Evolutionary conservation across 495 filamentous ascomycete genomes (phyloP).

Genomic region (Neurospora sublineolata): DNA sequence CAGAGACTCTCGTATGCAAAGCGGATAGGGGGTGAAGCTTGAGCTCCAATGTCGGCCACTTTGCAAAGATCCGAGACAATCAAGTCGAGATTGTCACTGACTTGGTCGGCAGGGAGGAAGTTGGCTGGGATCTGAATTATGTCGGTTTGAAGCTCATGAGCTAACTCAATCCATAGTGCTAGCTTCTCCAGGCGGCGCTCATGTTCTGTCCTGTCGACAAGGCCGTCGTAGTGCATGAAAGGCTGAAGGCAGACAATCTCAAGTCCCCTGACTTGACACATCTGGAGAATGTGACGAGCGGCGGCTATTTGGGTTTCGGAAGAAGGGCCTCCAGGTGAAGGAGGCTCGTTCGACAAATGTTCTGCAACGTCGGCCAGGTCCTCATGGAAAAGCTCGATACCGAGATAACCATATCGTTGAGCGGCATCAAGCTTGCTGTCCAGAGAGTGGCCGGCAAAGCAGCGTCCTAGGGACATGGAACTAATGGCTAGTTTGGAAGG

Average conservation of each 20-base stretch:
- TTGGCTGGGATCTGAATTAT: constrained; percentile 65
- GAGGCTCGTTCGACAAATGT: constrained; percentile 9
- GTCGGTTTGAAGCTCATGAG: constrained; percentile 52
- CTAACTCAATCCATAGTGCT: constrained; percentile 56
- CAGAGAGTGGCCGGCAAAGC: constrained; percentile 44
- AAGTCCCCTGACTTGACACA: constrained; percentile 49
- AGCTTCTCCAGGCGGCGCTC: constrained; percentile 50
- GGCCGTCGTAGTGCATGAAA: constrained; percentile 69
- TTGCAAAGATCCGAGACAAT: constrained; percentile 55
- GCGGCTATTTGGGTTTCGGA: constrained; percentile 43
- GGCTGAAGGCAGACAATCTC: constrained; percentile 64
- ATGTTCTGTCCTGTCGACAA: constrained; percentile 52
- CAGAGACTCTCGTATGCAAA: constrained; percentile 70
- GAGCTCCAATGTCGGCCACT: constrained; percentile 52
- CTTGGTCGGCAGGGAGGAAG: constrained; percentile 48
- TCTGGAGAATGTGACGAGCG: constrained; percentile 39
- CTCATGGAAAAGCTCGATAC: constrained; percentile 72
- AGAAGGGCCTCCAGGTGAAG: constrained; percentile 17
- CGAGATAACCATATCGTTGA: constrained; percentile 50
- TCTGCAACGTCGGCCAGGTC: constrained; percentile 55
- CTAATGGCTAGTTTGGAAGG: constrained; percentile 42
- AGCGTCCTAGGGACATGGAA: constrained; percentile 63
- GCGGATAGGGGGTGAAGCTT: constrained; percentile 43
- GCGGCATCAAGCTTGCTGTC: constrained; percentile 55
- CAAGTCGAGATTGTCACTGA: constrained; percentile 43